Percentiles rank a stretch among this genome's conserved stretches.
Conservation (phyloP, 2,329 filamentous ascomycete genomes). For the Neofusicoccum sp. region DNA sequence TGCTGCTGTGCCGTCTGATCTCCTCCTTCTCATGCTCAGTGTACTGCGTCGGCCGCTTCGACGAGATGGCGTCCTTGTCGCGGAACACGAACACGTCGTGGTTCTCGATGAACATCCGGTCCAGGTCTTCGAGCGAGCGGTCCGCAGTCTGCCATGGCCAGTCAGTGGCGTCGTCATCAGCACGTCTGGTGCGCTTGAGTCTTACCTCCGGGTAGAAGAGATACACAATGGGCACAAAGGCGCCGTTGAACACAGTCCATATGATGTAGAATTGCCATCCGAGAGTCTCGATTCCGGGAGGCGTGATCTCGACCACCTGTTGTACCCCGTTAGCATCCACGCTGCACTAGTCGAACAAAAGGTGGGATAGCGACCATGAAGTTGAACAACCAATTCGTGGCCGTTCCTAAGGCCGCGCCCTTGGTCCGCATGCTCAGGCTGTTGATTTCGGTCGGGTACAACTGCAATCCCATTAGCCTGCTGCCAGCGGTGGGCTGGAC, state of each 20-base stretch:
- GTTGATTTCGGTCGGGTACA: slow-evolving; percentile 52
- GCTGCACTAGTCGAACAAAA: neutral
- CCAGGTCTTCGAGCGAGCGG: slow-evolving; percentile 32
- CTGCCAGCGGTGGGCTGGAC: slow-evolving; percentile 13
- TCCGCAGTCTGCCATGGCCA: slow-evolving; percentile 31
- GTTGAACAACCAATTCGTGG: slow-evolving; percentile 53
- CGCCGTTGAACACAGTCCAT: slow-evolving; percentile 46
- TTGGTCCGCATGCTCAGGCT: slow-evolving; percentile 50
- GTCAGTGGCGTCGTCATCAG: no score
- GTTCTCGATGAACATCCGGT: slow-evolving; percentile 31
- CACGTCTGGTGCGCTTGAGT: no score
- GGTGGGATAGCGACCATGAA: slow-evolving; percentile 32
- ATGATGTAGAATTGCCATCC: slow-evolving; percentile 46
- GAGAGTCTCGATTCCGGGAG: slow-evolving; percentile 42
- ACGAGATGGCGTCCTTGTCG: slow-evolving; percentile 48
- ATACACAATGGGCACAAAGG: slow-evolving; percentile 51
- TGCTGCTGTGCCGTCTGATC: slow-evolving; percentile 20
- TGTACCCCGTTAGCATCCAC: neutral
- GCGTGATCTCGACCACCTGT: slow-evolving; percentile 43
- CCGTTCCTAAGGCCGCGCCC: slow-evolving; percentile 49
- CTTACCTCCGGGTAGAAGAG: slow-evolving; percentile 26
- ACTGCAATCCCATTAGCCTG: neutral
- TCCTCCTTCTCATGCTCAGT: slow-evolving; percentile 47
- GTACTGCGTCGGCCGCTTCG: slow-evolving; percentile 48
- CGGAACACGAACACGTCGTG: slow-evolving; percentile 44